Conservation (phyloP, 352 stramenopile genomes). For the Saprolegnia parasitica region DNA sequence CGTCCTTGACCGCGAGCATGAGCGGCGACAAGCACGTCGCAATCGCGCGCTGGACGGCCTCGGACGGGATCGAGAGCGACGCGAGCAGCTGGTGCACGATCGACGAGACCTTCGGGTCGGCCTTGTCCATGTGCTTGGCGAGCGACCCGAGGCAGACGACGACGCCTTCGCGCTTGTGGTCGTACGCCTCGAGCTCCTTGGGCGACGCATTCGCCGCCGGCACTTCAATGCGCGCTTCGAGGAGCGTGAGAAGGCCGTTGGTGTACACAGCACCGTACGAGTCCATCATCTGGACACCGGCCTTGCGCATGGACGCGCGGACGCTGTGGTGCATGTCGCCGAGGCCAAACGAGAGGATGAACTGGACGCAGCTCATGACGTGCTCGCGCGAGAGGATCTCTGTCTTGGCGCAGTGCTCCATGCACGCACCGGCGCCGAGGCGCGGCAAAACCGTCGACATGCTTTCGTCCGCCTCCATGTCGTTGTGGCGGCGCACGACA, state of each 20-base stretch:
- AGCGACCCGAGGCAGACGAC: conserved; percentile 87
- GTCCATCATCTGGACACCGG: conserved; percentile 72
- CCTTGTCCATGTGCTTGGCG: conserved; percentile 87
- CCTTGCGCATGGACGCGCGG: conserved; percentile 80
- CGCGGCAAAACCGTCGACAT: conserved; percentile 51
- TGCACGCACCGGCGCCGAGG: conserved; percentile 62
- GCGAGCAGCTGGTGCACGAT: conserved; percentile 86
- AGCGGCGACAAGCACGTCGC: conserved; percentile 87
- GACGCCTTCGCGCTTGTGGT: conserved; percentile 86
- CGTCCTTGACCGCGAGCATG: conserved; percentile 73
- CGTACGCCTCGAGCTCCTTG: conserved; percentile 52
- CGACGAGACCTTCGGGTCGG: conserved; percentile 81
- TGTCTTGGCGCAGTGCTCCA: conserved; percentile 54
- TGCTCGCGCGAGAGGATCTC: conserved; percentile 48
- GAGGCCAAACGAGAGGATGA: conserved; percentile 76
- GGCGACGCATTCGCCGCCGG: conserved; percentile 46
- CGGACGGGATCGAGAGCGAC: conserved; percentile 87
- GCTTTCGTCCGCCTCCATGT: conserved; percentile 55
- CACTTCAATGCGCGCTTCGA: conserved; percentile 68
- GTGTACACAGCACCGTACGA: conserved; percentile 66
- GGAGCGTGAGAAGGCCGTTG: conserved; percentile 54
- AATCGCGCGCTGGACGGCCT: conserved; percentile 90
- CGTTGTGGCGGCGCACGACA: conserved; percentile 52
- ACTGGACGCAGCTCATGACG: conserved; percentile 64
- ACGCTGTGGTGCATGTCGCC: conserved; percentile 65